Conservation (phyloP, 2,329 filamentous ascomycete genomes). For the Fusarium sp. region DNA sequence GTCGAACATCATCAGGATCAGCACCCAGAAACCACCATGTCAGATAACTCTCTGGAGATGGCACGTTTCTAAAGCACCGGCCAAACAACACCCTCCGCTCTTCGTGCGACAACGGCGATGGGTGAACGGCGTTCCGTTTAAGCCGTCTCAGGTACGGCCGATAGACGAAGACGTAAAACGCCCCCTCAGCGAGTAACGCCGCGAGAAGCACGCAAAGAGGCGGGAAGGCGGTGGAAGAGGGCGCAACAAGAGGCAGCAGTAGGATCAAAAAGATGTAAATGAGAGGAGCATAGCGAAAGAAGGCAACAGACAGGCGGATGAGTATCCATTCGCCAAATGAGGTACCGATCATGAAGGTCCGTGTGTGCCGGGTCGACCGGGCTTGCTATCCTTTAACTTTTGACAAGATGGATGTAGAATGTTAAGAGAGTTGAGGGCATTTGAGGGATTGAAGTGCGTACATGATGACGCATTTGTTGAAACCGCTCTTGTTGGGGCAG, state of each 20-base stretch:
- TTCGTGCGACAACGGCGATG: constrained; percentile 53
- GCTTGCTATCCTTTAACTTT: background rate
- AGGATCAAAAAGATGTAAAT: constrained; percentile 50
- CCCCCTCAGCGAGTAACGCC: constrained; percentile 52
- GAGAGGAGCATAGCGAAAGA: constrained; percentile 57
- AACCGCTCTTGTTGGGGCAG: constrained; percentile 28
- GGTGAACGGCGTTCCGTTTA: constrained; percentile 52
- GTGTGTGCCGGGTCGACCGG: constrained; percentile 1
- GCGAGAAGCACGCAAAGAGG: constrained; percentile 35
- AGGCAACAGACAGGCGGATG: constrained; percentile 57
- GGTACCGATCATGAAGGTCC: constrained; percentile 50
- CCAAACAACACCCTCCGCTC: constrained; percentile 67
- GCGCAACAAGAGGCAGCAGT: constrained; percentile 33
- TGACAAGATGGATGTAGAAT: background rate
- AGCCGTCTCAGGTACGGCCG: constrained; percentile 54
- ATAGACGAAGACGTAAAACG: constrained; percentile 57
- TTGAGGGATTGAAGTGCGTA: background rate
- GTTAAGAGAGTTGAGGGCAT: background rate
- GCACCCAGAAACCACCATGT: constrained; percentile 75
- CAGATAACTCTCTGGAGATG: constrained; percentile 67
- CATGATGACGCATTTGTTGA: constrained; percentile 31
- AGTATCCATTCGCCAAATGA: constrained; percentile 53
- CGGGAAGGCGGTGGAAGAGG: constrained; percentile 19
- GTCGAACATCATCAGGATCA: constrained; percentile 63
- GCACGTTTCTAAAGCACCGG: constrained; percentile 64